Evolutionary conservation across 345 rosid genomes (phyloP), one percentile per base, ranked within the genome.

Genomic region (Reutealis trisperma): DNA sequence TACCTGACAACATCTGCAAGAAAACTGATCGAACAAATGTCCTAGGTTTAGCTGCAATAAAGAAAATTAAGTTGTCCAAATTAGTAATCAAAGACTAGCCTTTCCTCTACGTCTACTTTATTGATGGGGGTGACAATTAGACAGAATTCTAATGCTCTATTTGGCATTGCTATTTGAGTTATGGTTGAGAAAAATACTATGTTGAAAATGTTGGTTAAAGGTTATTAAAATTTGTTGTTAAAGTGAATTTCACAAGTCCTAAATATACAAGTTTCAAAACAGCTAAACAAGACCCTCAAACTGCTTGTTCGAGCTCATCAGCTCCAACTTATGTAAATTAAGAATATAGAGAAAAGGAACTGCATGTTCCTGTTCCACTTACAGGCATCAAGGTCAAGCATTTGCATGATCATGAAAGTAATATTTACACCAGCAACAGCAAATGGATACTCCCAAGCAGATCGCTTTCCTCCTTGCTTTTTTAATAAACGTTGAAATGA

Each of bases 341-440:
- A 58, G 54, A 71, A 22, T 32, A 54, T n/a, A 5, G 11, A 2
- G 44, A 8, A 55, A 61, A 44, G 45, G 30, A 21, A n/a, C 11
- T 47, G 51, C 11, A n/a, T 51, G 22, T 51, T 65, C 57, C n/a
- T n/a, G 77, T 69, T 27, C 61, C 72, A 79, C 97, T 88, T 77
- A 95, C 98, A 70, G 12, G 97, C 91, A 49, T 95, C 96, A 60
- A 95, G 96, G 71, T 93, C 97, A 7, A 95, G 97, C 98, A 93
- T 91, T 84, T 91, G 99, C 90, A 91, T 95, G 80, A 95, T 84
- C 99, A 95, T 95, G 88, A 95, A 95, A 8, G 99, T 95, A 21
- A 95, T 79, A 80, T 95, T 95, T 71, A 95, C 93, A 21, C 99
- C 99, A 59, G 97, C 99, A 80, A 95, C 99, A 63, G 99, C 99